Percentiles rank a stretch among this genome's conserved stretches.
These are phyloP conservation scores for Microbotryum scabiosae DNA, from an alignment of 1,284 basidiomycete genomes.

Conservation along the genomic window DNA sequence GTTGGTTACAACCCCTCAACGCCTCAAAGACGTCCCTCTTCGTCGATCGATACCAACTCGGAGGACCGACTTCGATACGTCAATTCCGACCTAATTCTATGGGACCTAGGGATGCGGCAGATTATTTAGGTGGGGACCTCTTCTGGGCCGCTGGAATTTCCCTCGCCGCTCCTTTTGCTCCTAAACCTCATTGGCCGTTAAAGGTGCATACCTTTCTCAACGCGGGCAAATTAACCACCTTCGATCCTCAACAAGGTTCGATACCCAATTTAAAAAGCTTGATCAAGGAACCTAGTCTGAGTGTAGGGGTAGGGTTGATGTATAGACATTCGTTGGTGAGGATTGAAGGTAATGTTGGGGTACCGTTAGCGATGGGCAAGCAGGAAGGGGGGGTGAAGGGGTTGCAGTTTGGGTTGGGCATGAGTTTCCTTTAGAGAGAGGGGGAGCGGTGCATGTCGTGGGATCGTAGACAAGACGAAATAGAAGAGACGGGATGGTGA, in stretches of 20 bases:
- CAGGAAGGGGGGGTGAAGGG: slow-evolving; percentile 73
- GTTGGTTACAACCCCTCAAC: slow-evolving; percentile 48
- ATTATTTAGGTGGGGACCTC: slow-evolving; percentile 82
- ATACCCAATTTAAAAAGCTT: neutral
- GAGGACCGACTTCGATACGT: slow-evolving; percentile 82
- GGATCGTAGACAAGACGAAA: no score
- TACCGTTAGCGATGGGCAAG: slow-evolving; percentile 69
- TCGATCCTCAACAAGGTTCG: neutral
- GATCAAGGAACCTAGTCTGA: slow-evolving; percentile 48
- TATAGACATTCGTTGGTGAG: slow-evolving; percentile 77
- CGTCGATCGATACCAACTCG: slow-evolving; percentile 84
- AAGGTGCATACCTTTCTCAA: slow-evolving; percentile 81
- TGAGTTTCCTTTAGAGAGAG: slow-evolving; percentile 56
- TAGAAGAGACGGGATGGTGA: no score
- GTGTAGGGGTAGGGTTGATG: slow-evolving; percentile 80
- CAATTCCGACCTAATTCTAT: slow-evolving; percentile 77
- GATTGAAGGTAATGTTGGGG: slow-evolving; percentile 83
- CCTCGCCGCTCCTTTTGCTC: slow-evolving; percentile 68
- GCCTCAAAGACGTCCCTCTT: slow-evolving; percentile 47
- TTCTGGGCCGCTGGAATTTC: slow-evolving; percentile 78
- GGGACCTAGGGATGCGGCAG: slow-evolving; percentile 63
- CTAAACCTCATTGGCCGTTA: slow-evolving; percentile 74
- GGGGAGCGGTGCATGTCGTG: neutral
- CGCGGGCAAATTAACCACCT: slow-evolving; percentile 62
- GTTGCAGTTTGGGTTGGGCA: slow-evolving; percentile 81